These are phyloP conservation scores for Boletus huronensis DNA, from an alignment of 768 basidiomycete species.

Conservation along the genomic window DNA sequence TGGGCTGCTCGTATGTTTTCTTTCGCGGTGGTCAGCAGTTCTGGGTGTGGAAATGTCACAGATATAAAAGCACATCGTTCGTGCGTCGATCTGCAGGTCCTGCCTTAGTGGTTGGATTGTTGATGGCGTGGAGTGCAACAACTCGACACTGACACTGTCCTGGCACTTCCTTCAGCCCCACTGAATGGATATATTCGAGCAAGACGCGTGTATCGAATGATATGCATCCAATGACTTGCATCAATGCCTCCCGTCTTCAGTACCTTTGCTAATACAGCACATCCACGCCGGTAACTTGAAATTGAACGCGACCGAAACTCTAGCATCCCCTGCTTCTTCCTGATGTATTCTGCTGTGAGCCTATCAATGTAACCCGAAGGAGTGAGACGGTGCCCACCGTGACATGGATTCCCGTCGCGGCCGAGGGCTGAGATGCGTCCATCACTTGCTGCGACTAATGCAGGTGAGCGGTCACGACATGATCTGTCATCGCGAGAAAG, in stretches of 20 bases:
- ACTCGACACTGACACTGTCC: neutral
- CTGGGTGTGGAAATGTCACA: neutral
- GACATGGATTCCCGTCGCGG: neutral
- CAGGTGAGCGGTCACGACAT: neutral
- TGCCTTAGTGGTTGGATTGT: neutral
- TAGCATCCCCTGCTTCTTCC: neutral
- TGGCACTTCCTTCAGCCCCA: no score
- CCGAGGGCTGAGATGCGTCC: neutral
- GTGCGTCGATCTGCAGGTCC: neutral
- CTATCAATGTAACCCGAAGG: no score
- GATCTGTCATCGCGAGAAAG: no score
- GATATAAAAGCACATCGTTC: neutral
- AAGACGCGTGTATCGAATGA: neutral
- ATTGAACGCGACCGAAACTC: neutral
- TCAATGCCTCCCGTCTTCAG: neutral
- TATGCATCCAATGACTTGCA: neutral
- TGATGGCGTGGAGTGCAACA: neutral
- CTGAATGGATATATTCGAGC: neutral
- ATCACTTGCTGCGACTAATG: neutral
- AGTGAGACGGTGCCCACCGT: neutral
- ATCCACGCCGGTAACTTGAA: neutral
- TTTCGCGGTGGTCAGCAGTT: neutral
- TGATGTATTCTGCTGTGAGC: neutral
- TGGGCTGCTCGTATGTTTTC: neutral
- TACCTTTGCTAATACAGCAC: neutral